A percentile compares a stretch with the other conserved stretches of the same genome.
Conservation (phyloP, 2,329 filamentous ascomycete genomes). For the Teratosphaeriaceae sp. region DNA sequence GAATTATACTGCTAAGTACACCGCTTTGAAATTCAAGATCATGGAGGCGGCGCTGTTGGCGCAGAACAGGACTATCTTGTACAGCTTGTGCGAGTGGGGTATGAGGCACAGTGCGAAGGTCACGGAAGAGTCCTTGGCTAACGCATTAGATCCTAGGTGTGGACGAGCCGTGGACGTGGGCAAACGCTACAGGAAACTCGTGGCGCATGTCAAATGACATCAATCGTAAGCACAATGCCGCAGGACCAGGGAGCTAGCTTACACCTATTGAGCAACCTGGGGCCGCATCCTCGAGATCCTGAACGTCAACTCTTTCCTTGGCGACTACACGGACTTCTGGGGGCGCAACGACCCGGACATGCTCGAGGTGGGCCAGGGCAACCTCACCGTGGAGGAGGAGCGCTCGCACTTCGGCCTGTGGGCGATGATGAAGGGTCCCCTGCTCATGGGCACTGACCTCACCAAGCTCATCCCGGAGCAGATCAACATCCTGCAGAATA, state of each 20-base stretch:
- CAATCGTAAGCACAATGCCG: not conserved
- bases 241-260: not conserved
- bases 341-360: constrained; percentile 35
- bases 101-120: not conserved
- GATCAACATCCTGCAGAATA: constrained; percentile 34
- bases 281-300: constrained; percentile 27
- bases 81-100: constrained; percentile 34
- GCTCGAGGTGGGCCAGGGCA: constrained; percentile 36
- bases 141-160: not conserved
- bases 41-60: constrained; percentile 20
- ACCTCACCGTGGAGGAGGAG: constrained; percentile 26
- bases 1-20: constrained; percentile 14
- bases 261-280: constrained; percentile 9
- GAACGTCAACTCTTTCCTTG: constrained; percentile 32
- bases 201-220: constrained; percentile 28
- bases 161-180: constrained; percentile 28
- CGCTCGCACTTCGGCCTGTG: constrained; percentile 35
- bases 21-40: constrained; percentile 13
- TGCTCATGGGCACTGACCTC: constrained; percentile 38
- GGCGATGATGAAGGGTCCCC: constrained; percentile 36
- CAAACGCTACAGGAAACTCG: constrained; percentile 28
- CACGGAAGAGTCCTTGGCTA: no score
- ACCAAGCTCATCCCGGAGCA: constrained; percentile 21
- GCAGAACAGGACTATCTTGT: constrained; percentile 29
- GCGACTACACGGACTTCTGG: constrained; percentile 32